Evolutionary conservation across 805 yeast genomes (phyloP).

Genomic region (Priceomyces medius): DNA sequence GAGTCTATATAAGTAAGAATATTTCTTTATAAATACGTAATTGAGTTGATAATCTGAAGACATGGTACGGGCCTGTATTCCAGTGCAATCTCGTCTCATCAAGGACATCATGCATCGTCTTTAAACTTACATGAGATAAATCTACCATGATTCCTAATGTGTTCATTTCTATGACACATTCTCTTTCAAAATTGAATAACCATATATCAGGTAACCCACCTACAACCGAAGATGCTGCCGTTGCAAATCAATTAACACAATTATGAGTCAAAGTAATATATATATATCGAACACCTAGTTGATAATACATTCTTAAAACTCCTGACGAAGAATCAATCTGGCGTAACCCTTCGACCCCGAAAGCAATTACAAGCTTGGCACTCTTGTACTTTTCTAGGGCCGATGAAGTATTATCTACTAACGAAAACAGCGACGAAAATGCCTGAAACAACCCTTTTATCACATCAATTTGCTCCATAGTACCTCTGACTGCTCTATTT

Average conservation of each 20-base stretch:
- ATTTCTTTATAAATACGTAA: no score
- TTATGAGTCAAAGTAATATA: constrained; percentile 54
- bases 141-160: constrained; percentile 54
- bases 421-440: constrained; percentile 35
- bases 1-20: no score
- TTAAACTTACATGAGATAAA: constrained; percentile 46
- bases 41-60: no score
- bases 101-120: no score
- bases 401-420: constrained; percentile 40
- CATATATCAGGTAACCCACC: constrained; percentile 48
- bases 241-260: constrained; percentile 58
- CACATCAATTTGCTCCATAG: constrained; percentile 51
- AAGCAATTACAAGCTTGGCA: constrained; percentile 39
- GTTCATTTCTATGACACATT: constrained; percentile 48
- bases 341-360: constrained; percentile 55
- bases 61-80: no score
- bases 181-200: constrained; percentile 37
- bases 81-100: no score
- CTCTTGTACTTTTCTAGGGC: constrained; percentile 32
- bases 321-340: constrained; percentile 50
- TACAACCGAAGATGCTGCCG: constrained; percentile 48
- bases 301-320: constrained; percentile 48
- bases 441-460: constrained; percentile 42
- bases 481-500: constrained; percentile 45
- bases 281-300: constrained; percentile 51